Conservation (phyloP, 1,284 basidiomycete species). For the Ganoderma sinense region DNA sequence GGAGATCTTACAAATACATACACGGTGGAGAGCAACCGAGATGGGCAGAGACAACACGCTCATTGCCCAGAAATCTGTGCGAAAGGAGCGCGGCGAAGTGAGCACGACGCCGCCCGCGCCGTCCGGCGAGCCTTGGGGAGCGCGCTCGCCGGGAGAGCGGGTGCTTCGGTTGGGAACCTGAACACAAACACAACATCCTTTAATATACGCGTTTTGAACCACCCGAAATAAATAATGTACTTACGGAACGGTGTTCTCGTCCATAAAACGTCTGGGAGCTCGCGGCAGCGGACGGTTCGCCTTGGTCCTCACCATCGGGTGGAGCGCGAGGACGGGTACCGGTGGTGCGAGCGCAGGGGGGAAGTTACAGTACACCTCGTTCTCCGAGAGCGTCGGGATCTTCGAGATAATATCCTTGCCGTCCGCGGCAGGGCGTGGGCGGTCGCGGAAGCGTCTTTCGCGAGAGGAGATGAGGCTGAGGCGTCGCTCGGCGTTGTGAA, state of each 20-base stretch:
- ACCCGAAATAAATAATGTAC: not conserved
- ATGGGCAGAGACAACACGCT: not conserved
- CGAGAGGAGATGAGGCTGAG: not conserved
- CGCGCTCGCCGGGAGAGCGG: not conserved
- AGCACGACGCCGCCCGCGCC: not conserved
- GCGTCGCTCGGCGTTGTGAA: conserved; percentile 9
- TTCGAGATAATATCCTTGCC: not conserved
- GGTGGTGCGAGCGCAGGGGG: too few relatives aligned
- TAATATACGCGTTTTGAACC: not conserved
- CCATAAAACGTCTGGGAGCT: too few relatives aligned
- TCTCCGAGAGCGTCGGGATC: not conserved
- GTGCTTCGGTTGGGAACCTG: not conserved
- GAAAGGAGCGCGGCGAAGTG: not conserved
- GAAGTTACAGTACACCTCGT: not conserved
- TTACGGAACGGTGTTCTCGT: not conserved
- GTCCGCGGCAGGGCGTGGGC: not conserved
- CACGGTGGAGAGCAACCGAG: not conserved
- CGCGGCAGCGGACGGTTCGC: not conserved
- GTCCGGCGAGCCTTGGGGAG: not conserved
- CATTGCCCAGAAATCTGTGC: not conserved
- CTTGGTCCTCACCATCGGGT: conserved; percentile 10
- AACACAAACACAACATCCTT: not conserved
- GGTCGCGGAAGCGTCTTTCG: not conserved
- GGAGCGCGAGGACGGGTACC: not conserved
- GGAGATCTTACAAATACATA: not conserved